Conservation (phyloP, 495 filamentous ascomycete species). For the Geoglossum glabrum region DNA sequence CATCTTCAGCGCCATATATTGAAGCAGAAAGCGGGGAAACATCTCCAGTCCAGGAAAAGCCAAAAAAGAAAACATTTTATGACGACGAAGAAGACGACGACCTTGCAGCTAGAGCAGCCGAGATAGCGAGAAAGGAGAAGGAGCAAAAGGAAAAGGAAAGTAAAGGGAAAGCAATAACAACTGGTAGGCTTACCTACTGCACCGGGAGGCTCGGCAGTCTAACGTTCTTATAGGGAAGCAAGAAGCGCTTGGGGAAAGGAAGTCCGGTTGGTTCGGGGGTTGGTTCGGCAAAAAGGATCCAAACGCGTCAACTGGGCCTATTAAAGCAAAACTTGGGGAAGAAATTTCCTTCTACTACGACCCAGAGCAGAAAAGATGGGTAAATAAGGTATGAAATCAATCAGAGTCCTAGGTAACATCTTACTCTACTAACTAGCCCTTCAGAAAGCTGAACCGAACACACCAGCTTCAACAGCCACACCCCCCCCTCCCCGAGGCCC, state of each 20-base stretch:
- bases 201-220: slow-evolving; percentile 4
- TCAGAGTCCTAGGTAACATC: background rate
- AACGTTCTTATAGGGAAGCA: slow-evolving; percentile 21
- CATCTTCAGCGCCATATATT: slow-evolving; percentile 23
- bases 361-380: slow-evolving; percentile 84
- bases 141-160: slow-evolving; percentile 37
- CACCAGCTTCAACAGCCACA: slow-evolving; percentile 26
- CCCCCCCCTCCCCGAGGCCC: slow-evolving; percentile 31
- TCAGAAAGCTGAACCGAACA: slow-evolving; percentile 8
- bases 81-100: slow-evolving; percentile 58
- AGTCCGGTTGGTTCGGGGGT: slow-evolving; percentile 57
- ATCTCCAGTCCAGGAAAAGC: slow-evolving; percentile 27
- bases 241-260: slow-evolving; percentile 29
- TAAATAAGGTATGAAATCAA: slow-evolving; percentile 69
- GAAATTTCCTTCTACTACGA: slow-evolving; percentile 87
- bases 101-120: slow-evolving; percentile 28
- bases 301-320: slow-evolving; percentile 36
- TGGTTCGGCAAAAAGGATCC: slow-evolving; percentile 69
- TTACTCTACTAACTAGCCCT: background rate
- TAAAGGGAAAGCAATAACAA: slow-evolving; percentile 70
- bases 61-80: slow-evolving; percentile 63
- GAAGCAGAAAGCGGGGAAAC: slow-evolving; percentile 21
- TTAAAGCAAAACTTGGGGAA: slow-evolving; percentile 88
- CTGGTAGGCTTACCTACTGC: slow-evolving; percentile 22
- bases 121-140: slow-evolving; percentile 31